Conservation (phyloP, 441 rosid species). For the Erysimum cheiri region DNA sequence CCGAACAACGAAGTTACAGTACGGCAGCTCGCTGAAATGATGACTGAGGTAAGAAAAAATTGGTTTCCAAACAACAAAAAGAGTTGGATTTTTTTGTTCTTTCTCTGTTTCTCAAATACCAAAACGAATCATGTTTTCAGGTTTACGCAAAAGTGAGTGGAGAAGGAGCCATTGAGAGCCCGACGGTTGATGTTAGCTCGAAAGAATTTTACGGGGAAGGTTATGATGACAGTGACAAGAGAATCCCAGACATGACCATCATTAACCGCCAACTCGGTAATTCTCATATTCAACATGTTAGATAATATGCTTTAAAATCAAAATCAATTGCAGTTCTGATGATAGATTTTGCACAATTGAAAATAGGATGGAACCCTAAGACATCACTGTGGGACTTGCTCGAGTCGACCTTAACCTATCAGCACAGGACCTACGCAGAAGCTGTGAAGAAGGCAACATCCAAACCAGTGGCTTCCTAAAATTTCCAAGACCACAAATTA, state of each 20-base stretch:
- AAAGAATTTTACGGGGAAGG: slow-evolving; percentile 97
- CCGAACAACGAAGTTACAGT: slow-evolving; percentile 98
- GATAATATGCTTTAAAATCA: too few species aligned
- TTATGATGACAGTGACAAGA: slow-evolving; percentile 96
- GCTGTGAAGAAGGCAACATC: slow-evolving; percentile 82
- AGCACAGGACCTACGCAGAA: slow-evolving; percentile 95
- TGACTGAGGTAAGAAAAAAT: slow-evolving; percentile 71
- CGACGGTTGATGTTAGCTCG: slow-evolving; percentile 91
- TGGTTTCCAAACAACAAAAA: background rate
- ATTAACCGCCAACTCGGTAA: slow-evolving; percentile 90
- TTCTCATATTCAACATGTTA: too few species aligned
- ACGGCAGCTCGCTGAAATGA: slow-evolving; percentile 97
- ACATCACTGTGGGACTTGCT: slow-evolving; percentile 98
- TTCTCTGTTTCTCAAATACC: slow-evolving; percentile 4
- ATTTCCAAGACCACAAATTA: background rate
- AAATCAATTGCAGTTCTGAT: too few species aligned
- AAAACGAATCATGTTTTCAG: slow-evolving; percentile 45
- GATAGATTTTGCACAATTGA: too few species aligned
- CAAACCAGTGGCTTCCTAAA: slow-evolving; percentile 66
- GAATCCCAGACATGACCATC: slow-evolving; percentile 99
- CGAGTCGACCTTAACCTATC: slow-evolving; percentile 94
- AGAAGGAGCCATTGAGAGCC: slow-evolving; percentile 67
- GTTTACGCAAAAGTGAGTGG: slow-evolving; percentile 85
- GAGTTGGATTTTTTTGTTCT: background rate
- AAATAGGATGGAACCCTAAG: slow-evolving; percentile 94